A percentile compares a stretch with the other conserved stretches of the same genome.
phyloP scores from a whole-genome alignment of 2,329 filamentous ascomycete species.

The Penicillium sclerotigenum region DNA sequence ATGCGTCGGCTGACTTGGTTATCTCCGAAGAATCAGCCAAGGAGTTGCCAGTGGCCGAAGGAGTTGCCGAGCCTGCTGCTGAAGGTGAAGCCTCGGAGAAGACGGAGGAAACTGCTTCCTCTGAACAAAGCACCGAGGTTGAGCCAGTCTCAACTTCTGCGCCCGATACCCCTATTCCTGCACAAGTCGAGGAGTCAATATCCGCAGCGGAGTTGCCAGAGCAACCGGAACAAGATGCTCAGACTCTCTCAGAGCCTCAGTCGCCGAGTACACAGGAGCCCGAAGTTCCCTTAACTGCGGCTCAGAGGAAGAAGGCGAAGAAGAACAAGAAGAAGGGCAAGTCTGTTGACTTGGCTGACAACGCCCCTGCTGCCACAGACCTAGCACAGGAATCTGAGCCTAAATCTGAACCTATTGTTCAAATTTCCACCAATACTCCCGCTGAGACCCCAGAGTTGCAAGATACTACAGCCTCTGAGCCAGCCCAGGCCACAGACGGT shows the following conservation, averaged over 20 bases:
- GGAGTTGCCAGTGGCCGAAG: neutral
- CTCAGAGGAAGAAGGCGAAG: conserved; percentile 21
- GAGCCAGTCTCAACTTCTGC: neutral
- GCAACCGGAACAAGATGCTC: neutral
- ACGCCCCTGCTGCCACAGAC: conserved; percentile 4
- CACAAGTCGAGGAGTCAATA: neutral
- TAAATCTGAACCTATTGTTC: conserved; percentile 2
- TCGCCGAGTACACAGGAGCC: neutral
- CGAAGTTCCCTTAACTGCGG: conserved; percentile 13
- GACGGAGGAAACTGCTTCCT: neutral
- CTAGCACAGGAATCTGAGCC: conserved; percentile 6
- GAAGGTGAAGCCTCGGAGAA: neutral
- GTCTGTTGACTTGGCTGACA: conserved; percentile 18
- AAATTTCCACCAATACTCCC: neutral
- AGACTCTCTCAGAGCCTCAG: neutral
- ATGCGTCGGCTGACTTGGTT: neutral
- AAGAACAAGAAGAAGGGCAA: conserved; percentile 26
- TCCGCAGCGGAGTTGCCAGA: neutral
- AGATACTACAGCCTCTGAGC: neutral
- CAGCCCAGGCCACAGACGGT: neutral
- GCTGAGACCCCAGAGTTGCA: neutral
- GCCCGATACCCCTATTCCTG: neutral
- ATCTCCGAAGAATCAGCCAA: conserved; percentile 4
- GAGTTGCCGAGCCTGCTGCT: neutral
- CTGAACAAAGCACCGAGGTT: neutral